phyloP scores from a whole-genome alignment of 1,284 basidiomycete genomes.

The Taiwanofungus camphoratus region DNA sequence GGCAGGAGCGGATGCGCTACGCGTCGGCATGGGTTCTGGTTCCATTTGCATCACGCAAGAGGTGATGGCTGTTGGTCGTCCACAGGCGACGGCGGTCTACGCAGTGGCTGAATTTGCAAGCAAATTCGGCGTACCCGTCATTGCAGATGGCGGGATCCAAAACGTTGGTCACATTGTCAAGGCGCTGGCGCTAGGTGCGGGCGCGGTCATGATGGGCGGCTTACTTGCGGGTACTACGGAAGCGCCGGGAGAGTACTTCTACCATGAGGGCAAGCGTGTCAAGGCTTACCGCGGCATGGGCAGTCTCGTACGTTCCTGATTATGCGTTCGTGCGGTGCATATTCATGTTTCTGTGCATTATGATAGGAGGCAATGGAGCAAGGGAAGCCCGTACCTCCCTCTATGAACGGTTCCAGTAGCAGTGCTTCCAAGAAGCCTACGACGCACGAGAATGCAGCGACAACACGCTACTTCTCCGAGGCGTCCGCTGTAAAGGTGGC shows the following conservation, averaged over 20 bases:
- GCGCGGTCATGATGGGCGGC: constrained; percentile 99
- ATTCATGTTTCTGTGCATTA: no score
- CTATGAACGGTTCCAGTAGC: constrained; percentile 26
- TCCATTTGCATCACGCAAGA: constrained; percentile 99
- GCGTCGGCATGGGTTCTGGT: constrained; percentile 96
- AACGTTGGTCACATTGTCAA: constrained; percentile 99
- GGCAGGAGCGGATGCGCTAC: constrained; percentile 91
- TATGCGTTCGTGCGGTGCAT: background rate
- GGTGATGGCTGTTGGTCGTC: constrained; percentile 99
- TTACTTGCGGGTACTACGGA: constrained; percentile 95
- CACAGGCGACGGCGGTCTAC: constrained; percentile 95
- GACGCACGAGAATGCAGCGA: constrained; percentile 90
- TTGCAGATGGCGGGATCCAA: constrained; percentile 95
- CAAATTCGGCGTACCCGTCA: constrained; percentile 94
- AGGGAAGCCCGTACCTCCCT: constrained; percentile 44
- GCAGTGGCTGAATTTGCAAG: constrained; percentile 91
- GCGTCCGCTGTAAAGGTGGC: constrained; percentile 94
- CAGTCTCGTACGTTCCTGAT: constrained; percentile 47
- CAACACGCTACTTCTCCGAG: constrained; percentile 96
- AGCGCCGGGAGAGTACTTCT: constrained; percentile 98
- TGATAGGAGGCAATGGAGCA: constrained; percentile 87
- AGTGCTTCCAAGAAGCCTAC: constrained; percentile 42
- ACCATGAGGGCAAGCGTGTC: constrained; percentile 97
- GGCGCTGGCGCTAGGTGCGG: constrained; percentile 89
- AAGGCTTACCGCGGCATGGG: constrained; percentile 99